These are phyloP conservation scores for Trichomonas vaginalis DNA, from an alignment of 208 protist genomes.

Conservation along the genomic window DNA sequence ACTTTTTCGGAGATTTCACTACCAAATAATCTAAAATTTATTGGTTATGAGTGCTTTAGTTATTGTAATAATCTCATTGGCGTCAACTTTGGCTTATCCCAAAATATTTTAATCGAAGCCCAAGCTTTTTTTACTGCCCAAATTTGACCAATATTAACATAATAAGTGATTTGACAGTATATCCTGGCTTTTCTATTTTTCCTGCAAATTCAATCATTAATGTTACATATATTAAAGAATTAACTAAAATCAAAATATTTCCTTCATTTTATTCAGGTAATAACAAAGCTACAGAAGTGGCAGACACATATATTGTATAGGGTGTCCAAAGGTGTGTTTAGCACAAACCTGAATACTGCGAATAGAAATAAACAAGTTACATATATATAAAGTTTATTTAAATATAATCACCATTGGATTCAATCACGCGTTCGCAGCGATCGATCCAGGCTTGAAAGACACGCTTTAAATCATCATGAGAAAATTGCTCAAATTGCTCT, in stretches of 20 bases:
- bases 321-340: too few relatives aligned
- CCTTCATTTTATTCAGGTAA: background rate
- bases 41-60: background rate
- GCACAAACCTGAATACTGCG: too few relatives aligned
- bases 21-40: background rate
- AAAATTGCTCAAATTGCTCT: too few relatives aligned
- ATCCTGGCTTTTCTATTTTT: background rate
- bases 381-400: too few relatives aligned
- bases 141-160: background rate
- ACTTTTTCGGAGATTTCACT: background rate
- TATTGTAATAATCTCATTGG: background rate
- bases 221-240: background rate
- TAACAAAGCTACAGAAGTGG: background rate
- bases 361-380: too few relatives aligned
- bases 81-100: too few relatives aligned
- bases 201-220: background rate
- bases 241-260: background rate
- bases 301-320: too few relatives aligned
- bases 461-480: too few relatives aligned
- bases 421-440: too few relatives aligned
- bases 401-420: too few relatives aligned
- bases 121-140: background rate
- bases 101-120: too few relatives aligned
- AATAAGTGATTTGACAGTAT: background rate
- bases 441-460: too few relatives aligned